phyloP scores from a whole-genome alignment of 2,329 filamentous ascomycete species.

The Penicillium aurantiogriseum region DNA sequence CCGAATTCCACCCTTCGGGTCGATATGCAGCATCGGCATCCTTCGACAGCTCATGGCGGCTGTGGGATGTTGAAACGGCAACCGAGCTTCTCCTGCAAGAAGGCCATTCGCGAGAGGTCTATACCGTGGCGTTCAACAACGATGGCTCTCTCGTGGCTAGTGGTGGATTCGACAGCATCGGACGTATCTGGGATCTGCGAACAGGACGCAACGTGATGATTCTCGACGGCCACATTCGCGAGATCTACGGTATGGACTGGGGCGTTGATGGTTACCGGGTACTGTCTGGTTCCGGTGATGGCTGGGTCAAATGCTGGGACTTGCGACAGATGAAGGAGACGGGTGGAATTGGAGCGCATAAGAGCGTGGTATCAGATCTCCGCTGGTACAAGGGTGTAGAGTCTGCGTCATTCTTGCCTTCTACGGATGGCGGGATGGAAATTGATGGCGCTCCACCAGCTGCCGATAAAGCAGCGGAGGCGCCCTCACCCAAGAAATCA shows the following conservation, averaged over 20 bases:
- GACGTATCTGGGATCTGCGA: conserved; percentile 90
- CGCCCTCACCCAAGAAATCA: conserved; percentile 70
- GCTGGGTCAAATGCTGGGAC: conserved; percentile 98
- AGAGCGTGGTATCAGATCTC: conserved; percentile 85
- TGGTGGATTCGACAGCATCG: conserved; percentile 91
- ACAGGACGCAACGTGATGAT: conserved; percentile 95
- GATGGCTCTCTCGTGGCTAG: conserved; percentile 89
- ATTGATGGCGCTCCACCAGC: conserved; percentile 27
- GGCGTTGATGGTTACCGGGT: conserved; percentile 86
- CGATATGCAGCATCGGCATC: conserved; percentile 88
- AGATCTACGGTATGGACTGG: conserved; percentile 94
- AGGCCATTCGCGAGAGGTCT: conserved; percentile 91
- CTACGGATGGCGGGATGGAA: conserved; percentile 56
- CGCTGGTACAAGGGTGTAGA: conserved; percentile 91
- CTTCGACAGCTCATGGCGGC: conserved; percentile 92
- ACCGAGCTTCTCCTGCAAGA: conserved; percentile 86
- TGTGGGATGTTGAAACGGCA: conserved; percentile 89
- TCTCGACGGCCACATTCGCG: conserved; percentile 86
- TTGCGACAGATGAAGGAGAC: conserved; percentile 80
- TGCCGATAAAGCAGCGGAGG: conserved; percentile 15
- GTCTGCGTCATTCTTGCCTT: conserved; percentile 61
- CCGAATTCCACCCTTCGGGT: conserved; percentile 93
- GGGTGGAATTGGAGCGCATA: conserved; percentile 86
- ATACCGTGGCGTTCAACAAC: conserved; percentile 81
- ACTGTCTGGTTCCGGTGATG: conserved; percentile 87